Base-by-base conservation (phyloP, 345 rosid genomes). In the Durio zibethinus region DNA sequence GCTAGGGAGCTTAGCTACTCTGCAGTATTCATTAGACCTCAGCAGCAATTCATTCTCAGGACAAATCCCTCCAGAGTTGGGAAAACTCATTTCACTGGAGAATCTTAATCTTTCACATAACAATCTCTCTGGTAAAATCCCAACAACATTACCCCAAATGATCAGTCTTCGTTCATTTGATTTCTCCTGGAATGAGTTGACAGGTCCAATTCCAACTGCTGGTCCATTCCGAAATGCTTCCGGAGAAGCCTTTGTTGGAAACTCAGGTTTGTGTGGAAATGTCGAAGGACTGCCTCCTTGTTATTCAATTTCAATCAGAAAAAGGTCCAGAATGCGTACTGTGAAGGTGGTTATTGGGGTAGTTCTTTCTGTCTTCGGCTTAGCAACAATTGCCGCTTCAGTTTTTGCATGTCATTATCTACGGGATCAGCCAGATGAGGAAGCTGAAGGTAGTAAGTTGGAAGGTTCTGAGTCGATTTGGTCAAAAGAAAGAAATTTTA, bases 1-100 rank as follows among this genome's bases (percentile, higher is more conserved):
- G 81, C 78, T 91, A 0, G 89, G 90, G 10, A 85, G 83, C 77
- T 84, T 91, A 59, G 18, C 76, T 1, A 25, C 47, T 2, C 43
- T 91, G 80, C 88, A 79, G 83, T 79, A 61, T 79, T 20, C 80
- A 40, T 72, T 91, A 73, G 94, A 90, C 71, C 90, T 91, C 45
- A 88, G 97, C 81, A 84, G 90, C 86, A 91, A 91, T 84, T 84
- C 79, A 18, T 82, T 91, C 70, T 87, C 89, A 2, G 91, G 90
- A 65, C 25, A 71, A 36, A 89, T 89, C 57, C 91, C 93, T 38
- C 73, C 52, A 48, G 80, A 77, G 20, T 68, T 91, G 25, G 83
- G 79, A 62, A 86, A 80, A 81, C 89, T 91, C 50, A 70, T 45
- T 7, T 52, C 10, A 0, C 42, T 89, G 81, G 91, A 89, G 83